Evolutionary conservation across 306 rosid genomes (phyloP).

Genomic region (Dalbergia cochinchinensis): DNA sequence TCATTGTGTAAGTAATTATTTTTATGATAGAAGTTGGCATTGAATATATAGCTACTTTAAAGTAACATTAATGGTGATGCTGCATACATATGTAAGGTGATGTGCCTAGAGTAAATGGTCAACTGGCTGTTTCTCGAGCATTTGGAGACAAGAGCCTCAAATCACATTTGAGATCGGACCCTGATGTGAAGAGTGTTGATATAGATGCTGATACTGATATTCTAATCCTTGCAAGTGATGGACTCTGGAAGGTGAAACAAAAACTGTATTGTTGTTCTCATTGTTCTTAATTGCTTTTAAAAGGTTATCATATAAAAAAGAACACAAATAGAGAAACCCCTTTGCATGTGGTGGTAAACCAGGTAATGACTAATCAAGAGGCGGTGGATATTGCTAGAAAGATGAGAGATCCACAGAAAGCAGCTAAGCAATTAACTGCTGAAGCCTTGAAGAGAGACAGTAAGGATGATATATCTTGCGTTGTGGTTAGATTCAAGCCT

Average conservation of each 20-base stretch:
- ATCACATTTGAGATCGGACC: constrained; percentile 88
- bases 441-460: constrained; percentile 88
- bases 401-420: constrained; percentile 74
- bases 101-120: constrained; percentile 94
- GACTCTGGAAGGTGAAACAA: constrained; percentile 87
- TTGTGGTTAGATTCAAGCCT: constrained; percentile 80
- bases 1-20: not conserved
- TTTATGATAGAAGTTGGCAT: not conserved
- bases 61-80: constrained; percentile 38
- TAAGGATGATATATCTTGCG: constrained; percentile 90
- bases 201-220: constrained; percentile 63
- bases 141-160: constrained; percentile 96
- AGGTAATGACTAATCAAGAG: constrained; percentile 94
- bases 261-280: constrained; percentile 29
- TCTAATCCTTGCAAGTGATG: constrained; percentile 88
- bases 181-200: constrained; percentile 56
- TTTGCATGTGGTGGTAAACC: constrained; percentile 47
- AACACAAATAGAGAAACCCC: not conserved
- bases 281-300: constrained; percentile 5
- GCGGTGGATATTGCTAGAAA: constrained; percentile 84
- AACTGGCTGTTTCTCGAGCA: constrained; percentile 95
- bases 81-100: constrained; percentile 61
- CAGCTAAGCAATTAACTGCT: constrained; percentile 78
- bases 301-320: not conserved
- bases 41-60: constrained; percentile 7